phyloP scores from a whole-genome alignment of 805 yeast species.

The Saturnispora dispora region DNA sequence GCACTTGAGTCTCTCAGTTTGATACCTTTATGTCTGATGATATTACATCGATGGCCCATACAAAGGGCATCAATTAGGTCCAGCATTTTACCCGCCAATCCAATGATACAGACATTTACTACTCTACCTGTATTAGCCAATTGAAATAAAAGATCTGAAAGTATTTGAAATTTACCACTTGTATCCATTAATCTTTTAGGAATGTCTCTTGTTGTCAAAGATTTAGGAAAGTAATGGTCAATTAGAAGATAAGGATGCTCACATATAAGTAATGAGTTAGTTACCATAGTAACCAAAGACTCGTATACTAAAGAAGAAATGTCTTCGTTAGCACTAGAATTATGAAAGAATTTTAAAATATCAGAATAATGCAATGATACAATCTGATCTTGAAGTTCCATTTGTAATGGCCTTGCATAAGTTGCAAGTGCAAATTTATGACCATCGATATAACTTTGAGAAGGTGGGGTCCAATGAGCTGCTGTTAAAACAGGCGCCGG shows the following conservation, averaged over 20 bases:
- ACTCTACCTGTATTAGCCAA: constrained; percentile 13
- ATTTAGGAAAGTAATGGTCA: constrained; percentile 78
- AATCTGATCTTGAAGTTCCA: constrained; percentile 83
- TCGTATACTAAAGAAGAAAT: constrained; percentile 49
- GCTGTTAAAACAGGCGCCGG: constrained; percentile 50
- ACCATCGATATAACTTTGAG: background rate
- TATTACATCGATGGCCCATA: constrained; percentile 48
- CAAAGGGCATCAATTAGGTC: constrained; percentile 69
- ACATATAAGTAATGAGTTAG: constrained; percentile 70
- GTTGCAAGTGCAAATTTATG: constrained; percentile 56
- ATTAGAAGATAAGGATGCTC: constrained; percentile 85
- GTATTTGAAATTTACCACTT: constrained; percentile 73
- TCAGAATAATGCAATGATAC: constrained; percentile 88
- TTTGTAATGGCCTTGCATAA: constrained; percentile 47
- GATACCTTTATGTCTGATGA: constrained; percentile 55
- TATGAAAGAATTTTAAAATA: constrained; percentile 65
- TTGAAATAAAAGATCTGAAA: constrained; percentile 54
- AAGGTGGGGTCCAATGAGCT: constrained; percentile 5
- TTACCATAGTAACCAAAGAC: constrained; percentile 63
- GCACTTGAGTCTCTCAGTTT: constrained; percentile 40
- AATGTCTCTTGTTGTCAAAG: constrained; percentile 59
- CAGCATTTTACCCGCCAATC: constrained; percentile 57
- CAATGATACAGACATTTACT: constrained; percentile 58
- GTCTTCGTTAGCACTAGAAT: constrained; percentile 3
- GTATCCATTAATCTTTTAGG: constrained; percentile 65